Evolutionary conservation across 768 basidiomycete genomes (phyloP).

Genomic region (Kwoniella newhampshirensis): DNA sequence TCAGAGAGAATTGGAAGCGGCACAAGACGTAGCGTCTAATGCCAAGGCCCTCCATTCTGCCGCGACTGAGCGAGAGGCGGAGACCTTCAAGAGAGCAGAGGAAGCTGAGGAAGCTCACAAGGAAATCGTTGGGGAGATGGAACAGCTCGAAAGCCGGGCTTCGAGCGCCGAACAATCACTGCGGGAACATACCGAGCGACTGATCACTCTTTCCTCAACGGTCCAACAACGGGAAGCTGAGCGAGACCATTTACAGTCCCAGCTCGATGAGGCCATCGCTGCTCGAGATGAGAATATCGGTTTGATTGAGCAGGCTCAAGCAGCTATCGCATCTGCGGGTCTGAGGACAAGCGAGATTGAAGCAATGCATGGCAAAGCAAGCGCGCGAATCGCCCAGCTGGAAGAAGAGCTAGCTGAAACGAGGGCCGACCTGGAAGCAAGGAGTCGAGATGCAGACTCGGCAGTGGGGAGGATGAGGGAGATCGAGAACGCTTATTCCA

Average conservation of each 20-base stretch:
- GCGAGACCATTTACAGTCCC: conserved; percentile 62
- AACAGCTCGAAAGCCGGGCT: conserved; percentile 68
- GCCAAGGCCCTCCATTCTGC: conserved; percentile 69
- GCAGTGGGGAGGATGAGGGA: conserved; percentile 68
- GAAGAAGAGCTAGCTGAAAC: conserved; percentile 77
- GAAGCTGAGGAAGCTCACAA: conserved; percentile 67
- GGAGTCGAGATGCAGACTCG: conserved; percentile 70
- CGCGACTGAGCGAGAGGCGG: conserved; percentile 72
- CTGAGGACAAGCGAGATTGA: conserved; percentile 78
- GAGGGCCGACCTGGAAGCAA: conserved; percentile 75
- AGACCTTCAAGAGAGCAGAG: conserved; percentile 74
- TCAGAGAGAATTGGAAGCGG: conserved; percentile 70
- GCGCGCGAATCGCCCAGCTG: conserved; percentile 67
- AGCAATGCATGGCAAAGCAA: conserved; percentile 66
- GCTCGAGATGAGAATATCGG: conserved; percentile 81
- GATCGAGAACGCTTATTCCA: conserved; percentile 85
- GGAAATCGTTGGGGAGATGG: conserved; percentile 64
- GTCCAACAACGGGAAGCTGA: conserved; percentile 80
- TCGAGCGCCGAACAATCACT: conserved; percentile 64
- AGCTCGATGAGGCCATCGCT: conserved; percentile 69
- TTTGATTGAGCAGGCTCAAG: conserved; percentile 79
- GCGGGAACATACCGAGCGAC: conserved; percentile 72
- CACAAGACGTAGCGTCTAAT: conserved; percentile 69
- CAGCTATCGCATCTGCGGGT: conserved; percentile 72
- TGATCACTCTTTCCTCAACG: conserved; percentile 70